A percentile compares a stretch with the other conserved stretches of the same genome.
These are phyloP conservation scores for Chloris gayana DNA, from an alignment of 176 grass and related monocot genomes.

Conservation along the genomic window DNA sequence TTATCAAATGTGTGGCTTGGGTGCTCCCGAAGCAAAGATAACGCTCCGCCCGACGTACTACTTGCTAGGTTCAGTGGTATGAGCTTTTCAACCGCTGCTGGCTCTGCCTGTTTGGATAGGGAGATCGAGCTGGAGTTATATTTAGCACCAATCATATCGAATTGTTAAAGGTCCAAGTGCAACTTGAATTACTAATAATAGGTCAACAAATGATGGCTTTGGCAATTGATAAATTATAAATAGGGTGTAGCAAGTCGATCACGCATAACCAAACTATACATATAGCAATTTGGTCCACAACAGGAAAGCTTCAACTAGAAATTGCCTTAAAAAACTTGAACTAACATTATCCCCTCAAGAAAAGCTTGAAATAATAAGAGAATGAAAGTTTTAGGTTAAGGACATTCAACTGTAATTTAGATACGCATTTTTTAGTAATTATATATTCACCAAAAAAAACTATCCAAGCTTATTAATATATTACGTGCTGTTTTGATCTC, in stretches of 20 bases:
- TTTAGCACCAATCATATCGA: not conserved
- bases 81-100: conserved; percentile 12
- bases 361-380: not conserved
- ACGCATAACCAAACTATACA: not conserved
- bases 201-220: not conserved
- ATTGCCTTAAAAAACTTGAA: not conserved
- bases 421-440: too few species aligned
- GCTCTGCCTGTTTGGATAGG: conserved; percentile 3
- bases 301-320: not conserved
- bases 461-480: not conserved
- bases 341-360: not conserved
- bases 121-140: not conserved
- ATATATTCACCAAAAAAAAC: not conserved
- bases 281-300: not conserved
- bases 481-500: not conserved
- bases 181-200: conserved; percentile 26
- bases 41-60: not conserved
- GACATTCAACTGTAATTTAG: too few species aligned
- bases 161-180: not conserved
- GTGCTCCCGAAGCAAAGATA: not conserved
- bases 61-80: not conserved
- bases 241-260: not conserved
- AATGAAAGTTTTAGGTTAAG: too few species aligned
- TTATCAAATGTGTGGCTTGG: not conserved
- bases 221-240: not conserved